These are phyloP conservation scores for Sextonia rubra DNA, from an alignment of 164 flowering plant species.

Conservation along the genomic window DNA sequence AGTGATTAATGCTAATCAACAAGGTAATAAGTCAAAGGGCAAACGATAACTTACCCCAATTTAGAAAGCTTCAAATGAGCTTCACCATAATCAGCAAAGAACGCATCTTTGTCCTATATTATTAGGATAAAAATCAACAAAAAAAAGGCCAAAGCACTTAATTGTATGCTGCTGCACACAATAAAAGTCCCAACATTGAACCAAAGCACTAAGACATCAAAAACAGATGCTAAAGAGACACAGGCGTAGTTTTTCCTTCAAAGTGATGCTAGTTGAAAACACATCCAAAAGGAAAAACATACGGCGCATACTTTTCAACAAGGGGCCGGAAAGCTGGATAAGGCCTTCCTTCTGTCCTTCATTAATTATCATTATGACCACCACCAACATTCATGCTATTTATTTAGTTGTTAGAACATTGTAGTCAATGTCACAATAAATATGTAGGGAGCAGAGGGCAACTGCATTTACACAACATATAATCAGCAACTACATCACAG, in stretches of 20 bases:
- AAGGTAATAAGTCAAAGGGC: too few species aligned
- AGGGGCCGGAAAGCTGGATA: slow-evolving; percentile 41
- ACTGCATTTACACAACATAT: too few species aligned
- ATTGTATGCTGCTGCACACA: too few species aligned
- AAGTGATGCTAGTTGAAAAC: too few species aligned
- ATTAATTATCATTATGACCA: slow-evolving; percentile 10
- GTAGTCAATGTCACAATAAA: too few species aligned
- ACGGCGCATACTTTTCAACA: slow-evolving; percentile 52
- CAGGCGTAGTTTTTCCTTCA: too few species aligned
- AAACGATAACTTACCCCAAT: slow-evolving; percentile 25
- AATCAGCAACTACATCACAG: too few species aligned
- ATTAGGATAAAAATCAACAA: background rate
- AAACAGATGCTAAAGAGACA: background rate
- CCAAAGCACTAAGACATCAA: background rate
- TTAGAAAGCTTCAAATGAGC: slow-evolving; percentile 41
- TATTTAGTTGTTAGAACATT: too few species aligned
- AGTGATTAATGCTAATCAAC: too few species aligned
- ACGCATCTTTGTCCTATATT: slow-evolving; percentile 36
- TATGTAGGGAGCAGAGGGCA: too few species aligned
- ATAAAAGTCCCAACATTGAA: background rate
- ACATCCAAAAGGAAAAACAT: slow-evolving; percentile 5
- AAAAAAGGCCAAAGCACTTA: too few species aligned
- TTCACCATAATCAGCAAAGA: slow-evolving; percentile 36
- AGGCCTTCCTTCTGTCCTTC: slow-evolving; percentile 55
- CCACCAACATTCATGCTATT: too few species aligned